phyloP scores from a whole-genome alignment of 2,329 filamentous ascomycete genomes.

The Cladosporium sp. region DNA sequence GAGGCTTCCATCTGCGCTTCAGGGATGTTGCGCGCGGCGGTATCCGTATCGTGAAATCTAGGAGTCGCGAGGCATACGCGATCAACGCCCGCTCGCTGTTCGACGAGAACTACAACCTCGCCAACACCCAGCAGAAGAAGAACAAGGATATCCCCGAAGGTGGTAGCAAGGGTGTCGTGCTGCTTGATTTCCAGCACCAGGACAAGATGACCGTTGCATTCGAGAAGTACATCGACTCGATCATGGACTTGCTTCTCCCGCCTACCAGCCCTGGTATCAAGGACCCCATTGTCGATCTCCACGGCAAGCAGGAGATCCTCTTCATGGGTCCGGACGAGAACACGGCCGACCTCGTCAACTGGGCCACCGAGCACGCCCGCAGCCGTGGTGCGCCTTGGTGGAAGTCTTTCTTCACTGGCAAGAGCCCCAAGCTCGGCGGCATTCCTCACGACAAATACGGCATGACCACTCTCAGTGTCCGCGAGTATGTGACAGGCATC shows the following conservation, averaged over 20 bases:
- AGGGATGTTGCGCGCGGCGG: conserved; percentile 93
- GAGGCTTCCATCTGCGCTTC: conserved; percentile 96
- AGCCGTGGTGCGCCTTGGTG: conserved; percentile 88
- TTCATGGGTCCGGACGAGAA: conserved; percentile 99
- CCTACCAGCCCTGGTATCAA: conserved; percentile 94
- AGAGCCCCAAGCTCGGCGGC: conserved; percentile 90
- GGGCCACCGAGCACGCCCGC: conserved; percentile 95
- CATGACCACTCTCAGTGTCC: conserved; percentile 95
- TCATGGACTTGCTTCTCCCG: conserved; percentile 86
- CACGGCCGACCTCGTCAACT: conserved; percentile 92
- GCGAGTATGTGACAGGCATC: conserved; percentile 92
- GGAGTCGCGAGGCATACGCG: conserved; percentile 88
- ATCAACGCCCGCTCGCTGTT: conserved; percentile 97
- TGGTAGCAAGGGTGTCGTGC: conserved; percentile 93
- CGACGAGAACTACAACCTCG: conserved; percentile 97
- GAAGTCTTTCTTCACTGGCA: conserved; percentile 99
- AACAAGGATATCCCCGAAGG: conserved; percentile 99
- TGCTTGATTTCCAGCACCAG: conserved; percentile 89
- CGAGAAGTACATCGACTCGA: conserved; percentile 99
- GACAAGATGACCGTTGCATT: conserved; percentile 89
- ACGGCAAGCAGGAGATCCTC: conserved; percentile 91
- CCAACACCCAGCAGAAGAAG: conserved; percentile 98
- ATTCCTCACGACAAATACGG: conserved; percentile 95
- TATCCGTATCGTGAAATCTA: conserved; percentile 97
- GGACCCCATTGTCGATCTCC: conserved; percentile 92